Evolutionary conservation across 495 filamentous ascomycete species (phyloP), one percentile per base, ranked within the genome.

Genomic region (Xylaria grammica): DNA sequence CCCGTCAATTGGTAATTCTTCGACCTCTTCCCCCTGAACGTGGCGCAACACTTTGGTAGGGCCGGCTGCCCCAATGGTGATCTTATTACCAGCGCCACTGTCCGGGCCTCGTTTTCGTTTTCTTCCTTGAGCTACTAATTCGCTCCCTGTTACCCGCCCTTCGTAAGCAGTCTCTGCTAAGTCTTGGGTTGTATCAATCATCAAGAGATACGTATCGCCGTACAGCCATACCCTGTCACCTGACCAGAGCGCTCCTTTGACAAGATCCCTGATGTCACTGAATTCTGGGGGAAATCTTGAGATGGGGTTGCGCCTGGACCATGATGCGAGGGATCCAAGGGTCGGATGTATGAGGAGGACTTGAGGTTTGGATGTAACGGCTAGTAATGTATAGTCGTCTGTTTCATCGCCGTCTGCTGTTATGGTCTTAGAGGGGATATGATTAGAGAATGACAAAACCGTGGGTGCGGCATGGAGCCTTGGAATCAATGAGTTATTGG

Each of bases 231-330:
- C 75, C 5, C 93, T 83, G 26, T 77, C 79, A 2, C 90, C 77
- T 71, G 97, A 92, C 94, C 96, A 99, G 22, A 97, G 72, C 48
- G 88, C 87, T 19, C 94, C 93, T 78, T 92, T 92, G 20, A 89
- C 89, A 44, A 90, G 83, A 73, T 97, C 92, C 52, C 87, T 84
- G 29, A 91, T 83, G 34, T 84, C 79, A 46, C 79, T 80, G 78
- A 94, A 95, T 34, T 90, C 84, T 6, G 79, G 79, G 0, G 94
- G 95, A 20, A 97, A 86, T 61, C 81, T 85, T 10, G 85, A 81
- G 20, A 89, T 86, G 9, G 91, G 89, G 74, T 97, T 97, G 7
- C 89, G 83, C 53, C 91, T 84, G 2, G 92, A 94, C 95, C 95
- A 99, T 32, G 91, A 83, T 0, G 89, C 89, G 10, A 97, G 79